Conservation (phyloP, 768 basidiomycete genomes). For the Hydnum rufescens region DNA sequence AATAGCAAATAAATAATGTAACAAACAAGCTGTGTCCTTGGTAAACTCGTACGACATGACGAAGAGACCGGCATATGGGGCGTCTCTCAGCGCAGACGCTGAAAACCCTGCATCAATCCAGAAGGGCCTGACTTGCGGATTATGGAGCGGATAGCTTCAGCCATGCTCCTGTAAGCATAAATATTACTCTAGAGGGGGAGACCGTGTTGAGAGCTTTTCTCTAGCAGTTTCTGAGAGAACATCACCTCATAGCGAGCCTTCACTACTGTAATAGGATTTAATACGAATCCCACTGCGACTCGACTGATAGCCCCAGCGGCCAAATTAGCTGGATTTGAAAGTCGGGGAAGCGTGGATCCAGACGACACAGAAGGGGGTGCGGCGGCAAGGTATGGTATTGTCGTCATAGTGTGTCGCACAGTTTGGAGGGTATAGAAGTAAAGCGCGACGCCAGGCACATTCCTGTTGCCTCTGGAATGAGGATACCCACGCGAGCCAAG, state of each 20-base stretch:
- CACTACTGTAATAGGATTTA: conserved; percentile 81
- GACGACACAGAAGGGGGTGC: conserved; percentile 4
- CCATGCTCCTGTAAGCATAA: conserved; percentile 45
- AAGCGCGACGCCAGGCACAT: conserved; percentile 80
- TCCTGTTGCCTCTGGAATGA: conserved; percentile 30
- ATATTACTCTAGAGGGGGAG: conserved; percentile 37
- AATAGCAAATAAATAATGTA: conserved; percentile 36
- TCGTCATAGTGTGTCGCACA: conserved; percentile 57
- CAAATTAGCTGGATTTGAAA: conserved; percentile 64
- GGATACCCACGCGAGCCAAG: not conserved
- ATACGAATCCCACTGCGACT: conserved; percentile 55
- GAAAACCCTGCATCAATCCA: conserved; percentile 72
- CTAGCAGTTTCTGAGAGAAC: conserved; percentile 1
- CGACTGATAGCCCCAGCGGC: conserved; percentile 70
- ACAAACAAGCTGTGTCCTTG: conserved; percentile 45
- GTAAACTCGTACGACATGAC: conserved; percentile 74
- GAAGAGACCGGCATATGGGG: conserved; percentile 84
- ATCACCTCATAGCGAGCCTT: conserved; percentile 82
- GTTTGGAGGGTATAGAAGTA: conserved; percentile 81
- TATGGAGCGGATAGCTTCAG: conserved; percentile 37
- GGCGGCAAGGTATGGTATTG: conserved; percentile 45
- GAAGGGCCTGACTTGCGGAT: conserved; percentile 44
- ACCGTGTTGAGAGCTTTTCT: conserved; percentile 14
- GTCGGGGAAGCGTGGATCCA: conserved; percentile 16
- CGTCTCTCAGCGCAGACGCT: conserved; percentile 81